Conservation (phyloP, 768 basidiomycete species). For the Harrya chromipes region DNA sequence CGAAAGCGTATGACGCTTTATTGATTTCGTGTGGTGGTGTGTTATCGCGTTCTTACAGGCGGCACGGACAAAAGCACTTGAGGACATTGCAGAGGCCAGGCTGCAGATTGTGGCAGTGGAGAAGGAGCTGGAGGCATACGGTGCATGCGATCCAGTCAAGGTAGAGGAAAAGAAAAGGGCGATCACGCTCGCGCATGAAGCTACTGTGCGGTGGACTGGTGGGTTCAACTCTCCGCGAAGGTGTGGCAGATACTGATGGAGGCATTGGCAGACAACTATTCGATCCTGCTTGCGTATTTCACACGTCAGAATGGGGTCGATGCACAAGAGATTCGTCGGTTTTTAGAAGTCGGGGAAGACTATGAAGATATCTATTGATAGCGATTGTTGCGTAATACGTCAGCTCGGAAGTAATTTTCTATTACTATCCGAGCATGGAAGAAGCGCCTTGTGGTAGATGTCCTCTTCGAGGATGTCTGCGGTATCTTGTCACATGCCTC, state of each 20-base stretch:
- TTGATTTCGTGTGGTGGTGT: neutral
- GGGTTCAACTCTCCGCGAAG: slow-evolving; percentile 22
- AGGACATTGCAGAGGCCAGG: slow-evolving; percentile 45
- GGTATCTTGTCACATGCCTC: slow-evolving; percentile 4
- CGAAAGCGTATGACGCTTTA: slow-evolving; percentile 46
- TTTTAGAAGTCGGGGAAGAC: slow-evolving; percentile 64
- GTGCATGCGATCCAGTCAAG: slow-evolving; percentile 80
- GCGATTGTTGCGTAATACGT: slow-evolving; percentile 16
- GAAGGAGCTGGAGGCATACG: slow-evolving; percentile 71
- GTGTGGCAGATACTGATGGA: slow-evolving; percentile 7
- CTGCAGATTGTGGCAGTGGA: slow-evolving; percentile 51
- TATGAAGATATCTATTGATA: slow-evolving; percentile 68
- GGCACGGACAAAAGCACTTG: slow-evolving; percentile 51
- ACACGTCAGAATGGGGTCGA: slow-evolving; percentile 59
- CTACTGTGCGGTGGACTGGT: slow-evolving; percentile 89
- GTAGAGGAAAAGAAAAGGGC: slow-evolving; percentile 76
- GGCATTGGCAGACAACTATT: slow-evolving; percentile 58
- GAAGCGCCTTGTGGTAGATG: neutral
- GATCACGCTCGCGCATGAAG: slow-evolving; percentile 75
- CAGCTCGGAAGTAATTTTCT: slow-evolving; percentile 5
- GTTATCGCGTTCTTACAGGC: slow-evolving; percentile 39
- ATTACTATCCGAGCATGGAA: neutral
- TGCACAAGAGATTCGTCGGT: slow-evolving; percentile 59
- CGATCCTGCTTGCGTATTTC: slow-evolving; percentile 61
- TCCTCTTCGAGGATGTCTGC: neutral